A percentile compares a stretch with the other conserved stretches of the same genome.
Conservation (phyloP, 345 rosid species). For the Durio zibethinus region DNA sequence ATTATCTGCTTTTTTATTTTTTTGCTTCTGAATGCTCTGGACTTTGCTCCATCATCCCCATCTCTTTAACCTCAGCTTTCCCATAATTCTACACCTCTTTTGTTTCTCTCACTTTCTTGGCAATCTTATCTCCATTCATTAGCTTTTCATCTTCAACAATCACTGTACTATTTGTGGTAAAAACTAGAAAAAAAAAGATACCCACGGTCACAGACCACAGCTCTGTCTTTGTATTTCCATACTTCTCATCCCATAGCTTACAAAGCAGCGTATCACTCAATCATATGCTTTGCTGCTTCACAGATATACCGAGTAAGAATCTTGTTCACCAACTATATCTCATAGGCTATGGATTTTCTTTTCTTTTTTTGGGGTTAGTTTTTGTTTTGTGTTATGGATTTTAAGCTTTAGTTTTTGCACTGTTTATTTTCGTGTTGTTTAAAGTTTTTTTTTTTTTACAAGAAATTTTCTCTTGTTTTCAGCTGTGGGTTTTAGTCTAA, state of each 20-base stretch:
- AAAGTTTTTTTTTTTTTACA: not conserved
- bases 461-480: not conserved
- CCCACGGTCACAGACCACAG: not conserved
- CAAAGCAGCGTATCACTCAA: not conserved
- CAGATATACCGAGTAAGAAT: not conserved
- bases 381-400: not conserved
- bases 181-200: not conserved
- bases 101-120: not conserved
- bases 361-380: not conserved
- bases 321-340: not conserved
- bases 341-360: not conserved
- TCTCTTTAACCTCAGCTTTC: not conserved
- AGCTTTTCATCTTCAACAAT: not conserved
- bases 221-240: not conserved
- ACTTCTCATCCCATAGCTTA: not conserved
- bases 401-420: not conserved
- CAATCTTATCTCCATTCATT: conserved; percentile 10
- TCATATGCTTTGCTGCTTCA: not conserved
- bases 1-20: not conserved
- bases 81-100: not conserved
- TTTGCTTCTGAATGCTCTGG: not conserved
- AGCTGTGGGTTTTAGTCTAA: not conserved
- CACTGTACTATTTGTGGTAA: not conserved
- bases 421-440: not conserved
- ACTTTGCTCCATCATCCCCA: not conserved